A percentile compares a stretch with the other conserved stretches of the same genome.
Evolutionary conservation across 768 basidiomycete species (phyloP).

Genomic region (Pseudohyphozyma bogoriensis): DNA sequence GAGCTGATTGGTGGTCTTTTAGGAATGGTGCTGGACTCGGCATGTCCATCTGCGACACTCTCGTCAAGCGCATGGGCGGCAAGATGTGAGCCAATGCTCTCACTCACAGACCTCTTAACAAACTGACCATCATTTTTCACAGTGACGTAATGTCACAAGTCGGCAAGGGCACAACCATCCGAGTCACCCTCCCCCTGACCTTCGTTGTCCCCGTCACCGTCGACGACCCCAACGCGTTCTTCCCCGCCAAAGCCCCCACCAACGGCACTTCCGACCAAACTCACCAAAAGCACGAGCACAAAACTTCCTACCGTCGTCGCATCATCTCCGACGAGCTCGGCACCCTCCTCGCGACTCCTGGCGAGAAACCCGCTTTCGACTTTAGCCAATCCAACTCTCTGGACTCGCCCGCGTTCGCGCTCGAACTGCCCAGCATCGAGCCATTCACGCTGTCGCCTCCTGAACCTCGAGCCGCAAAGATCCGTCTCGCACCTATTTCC

Average conservation of each 20-base stretch:
- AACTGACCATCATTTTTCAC: background rate
- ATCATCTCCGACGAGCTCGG: conserved; percentile 17
- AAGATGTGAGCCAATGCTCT: too few species aligned
- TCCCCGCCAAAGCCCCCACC: background rate
- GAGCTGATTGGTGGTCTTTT: background rate
- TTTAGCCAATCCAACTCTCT: too few species aligned
- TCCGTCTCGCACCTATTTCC: too few species aligned
- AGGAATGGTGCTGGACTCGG: background rate
- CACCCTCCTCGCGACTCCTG: background rate
- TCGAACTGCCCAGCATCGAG: too few species aligned
- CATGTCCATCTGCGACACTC: background rate
- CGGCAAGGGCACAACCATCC: background rate
- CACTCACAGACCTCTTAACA: background rate
- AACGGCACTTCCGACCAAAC: too few species aligned
- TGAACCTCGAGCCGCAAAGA: too few species aligned
- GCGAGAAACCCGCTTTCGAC: too few species aligned
- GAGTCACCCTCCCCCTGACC: background rate
- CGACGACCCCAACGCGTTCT: background rate
- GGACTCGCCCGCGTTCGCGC: too few species aligned
- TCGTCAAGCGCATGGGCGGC: too few species aligned
- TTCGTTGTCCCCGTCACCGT: background rate
- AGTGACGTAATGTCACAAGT: background rate
- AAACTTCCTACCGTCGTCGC: background rate
- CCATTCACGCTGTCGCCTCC: too few species aligned
- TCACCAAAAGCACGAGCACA: too few species aligned